Percentiles rank a stretch among this genome's conserved stretches.
These are phyloP conservation scores for Allium cepa DNA, from an alignment of 106 monocot genomes.

Conservation along the genomic window DNA sequence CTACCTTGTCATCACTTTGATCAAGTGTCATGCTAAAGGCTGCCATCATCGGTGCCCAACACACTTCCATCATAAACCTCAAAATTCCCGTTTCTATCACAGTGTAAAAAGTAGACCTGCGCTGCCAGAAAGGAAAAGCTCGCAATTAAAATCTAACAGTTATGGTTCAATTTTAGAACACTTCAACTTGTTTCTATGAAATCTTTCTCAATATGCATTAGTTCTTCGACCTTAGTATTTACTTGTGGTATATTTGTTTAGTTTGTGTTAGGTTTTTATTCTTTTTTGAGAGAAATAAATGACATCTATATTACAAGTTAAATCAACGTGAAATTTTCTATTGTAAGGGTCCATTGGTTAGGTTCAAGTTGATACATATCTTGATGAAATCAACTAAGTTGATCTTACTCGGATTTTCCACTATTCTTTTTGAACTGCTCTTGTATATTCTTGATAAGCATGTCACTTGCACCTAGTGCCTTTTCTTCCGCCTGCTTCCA, in stretches of 20 bases:
- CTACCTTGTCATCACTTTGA: conserved; percentile 76
- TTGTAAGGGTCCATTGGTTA: no score
- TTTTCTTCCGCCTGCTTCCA: conserved; percentile 89
- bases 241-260: no score
- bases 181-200: no score
- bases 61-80: conserved; percentile 89
- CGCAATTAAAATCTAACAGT: background rate
- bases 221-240: no score
- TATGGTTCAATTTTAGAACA: no score
- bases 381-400: background rate
- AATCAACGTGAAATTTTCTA: no score
- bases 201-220: no score
- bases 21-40: conserved; percentile 98
- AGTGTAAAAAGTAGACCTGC: conserved; percentile 74
- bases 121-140: conserved; percentile 10
- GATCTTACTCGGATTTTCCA: conserved; percentile 87
- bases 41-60: conserved; percentile 99
- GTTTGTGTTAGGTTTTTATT: no score
- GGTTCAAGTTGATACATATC: background rate
- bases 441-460: conserved; percentile 86
- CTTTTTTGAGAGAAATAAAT: no score
- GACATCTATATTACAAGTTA: no score
- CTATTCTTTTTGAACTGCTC: conserved; percentile 93
- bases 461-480: conserved; percentile 81
- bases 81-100: conserved; percentile 79